These are phyloP conservation scores for Maudiozyma humilis DNA, from an alignment of 1,139 yeast species.

Conservation along the genomic window DNA sequence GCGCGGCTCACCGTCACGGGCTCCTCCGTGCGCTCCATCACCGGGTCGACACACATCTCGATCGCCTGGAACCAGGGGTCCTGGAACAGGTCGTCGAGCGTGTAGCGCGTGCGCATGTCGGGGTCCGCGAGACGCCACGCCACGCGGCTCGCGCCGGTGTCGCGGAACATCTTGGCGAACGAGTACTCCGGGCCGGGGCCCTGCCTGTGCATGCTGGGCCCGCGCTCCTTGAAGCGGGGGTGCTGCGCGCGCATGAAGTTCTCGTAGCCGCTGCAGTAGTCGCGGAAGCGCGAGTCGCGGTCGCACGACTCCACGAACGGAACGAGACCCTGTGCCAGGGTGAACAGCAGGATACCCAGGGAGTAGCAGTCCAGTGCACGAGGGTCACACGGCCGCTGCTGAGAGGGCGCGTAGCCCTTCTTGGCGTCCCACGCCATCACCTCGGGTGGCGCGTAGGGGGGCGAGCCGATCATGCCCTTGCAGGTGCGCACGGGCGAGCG, in stretches of 20 bases:
- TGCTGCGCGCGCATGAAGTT: constrained; percentile 40
- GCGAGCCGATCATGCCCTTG: constrained; percentile 55
- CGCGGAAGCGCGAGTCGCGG: constrained; percentile 48
- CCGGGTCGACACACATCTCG: constrained; percentile 45
- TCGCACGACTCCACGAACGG: constrained; percentile 50
- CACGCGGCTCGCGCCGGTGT: constrained; percentile 53
- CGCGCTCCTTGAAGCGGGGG: constrained; percentile 39
- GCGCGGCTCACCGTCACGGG: no score
- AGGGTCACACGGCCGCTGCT: constrained; percentile 47
- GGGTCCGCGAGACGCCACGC: constrained; percentile 77
- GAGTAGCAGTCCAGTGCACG: constrained; percentile 67
- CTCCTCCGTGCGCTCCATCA: no score
- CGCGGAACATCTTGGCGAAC: constrained; percentile 53
- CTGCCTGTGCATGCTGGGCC: constrained; percentile 28
- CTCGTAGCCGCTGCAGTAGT: constrained; percentile 46
- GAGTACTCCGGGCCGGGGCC: constrained; percentile 65
- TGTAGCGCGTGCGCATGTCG: constrained; percentile 44
- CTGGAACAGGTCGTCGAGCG: constrained; percentile 43
- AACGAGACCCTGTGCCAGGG: constrained; percentile 47
- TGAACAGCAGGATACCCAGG: constrained; percentile 55
- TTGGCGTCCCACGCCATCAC: constrained; percentile 44
- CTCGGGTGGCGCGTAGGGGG: constrained; percentile 75
- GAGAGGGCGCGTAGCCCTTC: constrained; percentile 20
- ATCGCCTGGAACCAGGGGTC: constrained; percentile 59
- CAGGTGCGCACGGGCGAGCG: constrained; percentile 40